Percentiles rank a stretch among this genome's conserved stretches.
Conservation (phyloP, 257 asterid genomes). For the Solanum pennellii region DNA sequence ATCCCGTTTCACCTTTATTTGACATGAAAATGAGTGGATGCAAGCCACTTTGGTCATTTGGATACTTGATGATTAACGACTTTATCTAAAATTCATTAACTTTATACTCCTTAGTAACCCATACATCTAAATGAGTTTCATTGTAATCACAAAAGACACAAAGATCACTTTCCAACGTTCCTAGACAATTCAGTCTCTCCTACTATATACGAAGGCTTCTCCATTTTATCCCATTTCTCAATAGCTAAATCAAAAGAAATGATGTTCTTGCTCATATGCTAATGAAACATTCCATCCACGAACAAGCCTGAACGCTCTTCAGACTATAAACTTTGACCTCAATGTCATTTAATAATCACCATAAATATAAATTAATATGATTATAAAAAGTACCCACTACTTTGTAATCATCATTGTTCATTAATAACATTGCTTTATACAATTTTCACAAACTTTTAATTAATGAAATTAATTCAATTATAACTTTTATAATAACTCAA, state of each 20-base stretch:
- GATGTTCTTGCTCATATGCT: not conserved
- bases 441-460: not conserved
- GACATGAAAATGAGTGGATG: not conserved
- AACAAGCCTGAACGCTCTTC: not conserved
- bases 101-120: not conserved
- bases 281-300: not conserved
- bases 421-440: too few species aligned
- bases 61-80: not conserved
- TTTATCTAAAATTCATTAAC: not conserved
- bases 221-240: not conserved
- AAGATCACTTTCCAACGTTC: not conserved
- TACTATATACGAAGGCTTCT: not conserved
- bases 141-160: not conserved
- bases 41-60: not conserved
- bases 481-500: too few species aligned
- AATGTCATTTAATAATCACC: not conserved
- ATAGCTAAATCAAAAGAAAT: not conserved
- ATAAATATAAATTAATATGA: not conserved
- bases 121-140: not conserved
- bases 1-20: not conserved
- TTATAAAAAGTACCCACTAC: not conserved
- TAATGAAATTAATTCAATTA: not conserved
- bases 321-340: not conserved
- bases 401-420: not conserved
- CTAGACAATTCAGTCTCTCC: not conserved